Evolutionary conservation across 2,329 filamentous ascomycete species (phyloP).

Genomic region (Aureobasidium vineae): DNA sequence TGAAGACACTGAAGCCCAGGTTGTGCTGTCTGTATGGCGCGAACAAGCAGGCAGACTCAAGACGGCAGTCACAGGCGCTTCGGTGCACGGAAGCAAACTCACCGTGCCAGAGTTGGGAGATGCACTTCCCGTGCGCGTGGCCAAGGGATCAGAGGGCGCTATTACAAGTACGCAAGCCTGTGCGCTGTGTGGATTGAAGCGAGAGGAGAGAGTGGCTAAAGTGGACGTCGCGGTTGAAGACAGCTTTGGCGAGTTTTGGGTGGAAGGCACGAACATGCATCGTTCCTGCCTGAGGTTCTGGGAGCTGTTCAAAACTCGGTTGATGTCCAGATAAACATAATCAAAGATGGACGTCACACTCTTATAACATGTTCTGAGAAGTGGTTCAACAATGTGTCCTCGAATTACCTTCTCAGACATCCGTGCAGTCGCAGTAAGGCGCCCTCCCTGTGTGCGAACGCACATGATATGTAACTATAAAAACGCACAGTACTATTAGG

Average conservation of each 20-base stretch:
- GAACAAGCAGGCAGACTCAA: slow-evolving; percentile 72
- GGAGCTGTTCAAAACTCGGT: slow-evolving; percentile 67
- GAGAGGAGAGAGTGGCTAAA: slow-evolving; percentile 76
- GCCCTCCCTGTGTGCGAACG: no score
- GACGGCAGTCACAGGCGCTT: slow-evolving; percentile 63
- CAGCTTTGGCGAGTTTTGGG: slow-evolving; percentile 96
- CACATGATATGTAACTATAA: no score
- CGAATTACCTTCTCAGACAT: no score
- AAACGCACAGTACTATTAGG: no score
- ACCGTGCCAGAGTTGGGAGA: slow-evolving; percentile 68
- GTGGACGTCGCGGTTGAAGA: slow-evolving; percentile 78
- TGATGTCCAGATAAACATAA: slow-evolving; percentile 61
- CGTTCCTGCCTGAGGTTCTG: slow-evolving; percentile 76
- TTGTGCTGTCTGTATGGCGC: slow-evolving; percentile 73
- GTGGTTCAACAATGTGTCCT: no score
- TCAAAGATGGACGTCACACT: no score
- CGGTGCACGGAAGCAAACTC: slow-evolving; percentile 46
- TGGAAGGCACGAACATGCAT: slow-evolving; percentile 60
- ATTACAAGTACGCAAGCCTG: slow-evolving; percentile 73
- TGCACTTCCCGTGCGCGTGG: slow-evolving; percentile 64
- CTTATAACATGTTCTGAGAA: no score
- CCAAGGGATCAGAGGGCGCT: slow-evolving; percentile 62
- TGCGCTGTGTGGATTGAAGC: slow-evolving; percentile 80
- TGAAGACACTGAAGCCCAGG: slow-evolving; percentile 80
- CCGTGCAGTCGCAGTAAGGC: no score